phyloP scores from a whole-genome alignment of 495 filamentous ascomycete species.

The Xylaria cubensis region DNA sequence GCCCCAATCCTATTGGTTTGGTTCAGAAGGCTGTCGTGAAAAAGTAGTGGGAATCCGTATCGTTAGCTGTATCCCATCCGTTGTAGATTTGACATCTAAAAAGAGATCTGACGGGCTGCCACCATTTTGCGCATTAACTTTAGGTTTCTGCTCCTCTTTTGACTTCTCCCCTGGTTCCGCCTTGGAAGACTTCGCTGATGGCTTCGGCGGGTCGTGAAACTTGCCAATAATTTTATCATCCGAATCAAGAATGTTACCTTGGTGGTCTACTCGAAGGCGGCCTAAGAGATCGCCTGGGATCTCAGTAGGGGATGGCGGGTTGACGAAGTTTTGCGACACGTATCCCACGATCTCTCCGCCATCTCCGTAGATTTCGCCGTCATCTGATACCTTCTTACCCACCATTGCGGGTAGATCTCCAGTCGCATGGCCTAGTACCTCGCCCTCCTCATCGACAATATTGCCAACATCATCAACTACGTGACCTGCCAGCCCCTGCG shows the following conservation, averaged over 20 bases:
- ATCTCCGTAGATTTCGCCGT: conserved; percentile 54
- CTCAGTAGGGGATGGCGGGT: conserved; percentile 32
- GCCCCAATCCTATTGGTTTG: not conserved
- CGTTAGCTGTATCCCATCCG: conserved; percentile 57
- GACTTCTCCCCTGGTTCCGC: conserved; percentile 30
- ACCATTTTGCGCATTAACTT: conserved; percentile 44
- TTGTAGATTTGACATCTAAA: conserved; percentile 59
- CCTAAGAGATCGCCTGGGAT: conserved; percentile 49
- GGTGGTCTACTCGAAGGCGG: conserved; percentile 51
- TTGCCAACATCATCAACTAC: conserved; percentile 73
- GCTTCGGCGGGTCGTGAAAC: conserved; percentile 48
- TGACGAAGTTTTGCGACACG: conserved; percentile 51
- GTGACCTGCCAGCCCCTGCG: conserved; percentile 70
- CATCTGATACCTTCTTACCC: conserved; percentile 49
- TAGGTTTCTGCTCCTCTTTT: conserved; percentile 43
- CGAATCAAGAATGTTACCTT: conserved; percentile 54
- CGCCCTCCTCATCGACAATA: conserved; percentile 70
- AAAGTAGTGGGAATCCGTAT: conserved; percentile 60
- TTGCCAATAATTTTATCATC: conserved; percentile 52
- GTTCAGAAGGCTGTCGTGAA: conserved; percentile 23
- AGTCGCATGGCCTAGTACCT: conserved; percentile 52
- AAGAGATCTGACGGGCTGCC: conserved; percentile 59
- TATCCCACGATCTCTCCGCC: conserved; percentile 55
- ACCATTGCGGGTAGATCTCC: conserved; percentile 57
- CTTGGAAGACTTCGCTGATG: conserved; percentile 28